Conservation (phyloP, 495 filamentous ascomycete genomes). For the Daldinia grandis region DNA sequence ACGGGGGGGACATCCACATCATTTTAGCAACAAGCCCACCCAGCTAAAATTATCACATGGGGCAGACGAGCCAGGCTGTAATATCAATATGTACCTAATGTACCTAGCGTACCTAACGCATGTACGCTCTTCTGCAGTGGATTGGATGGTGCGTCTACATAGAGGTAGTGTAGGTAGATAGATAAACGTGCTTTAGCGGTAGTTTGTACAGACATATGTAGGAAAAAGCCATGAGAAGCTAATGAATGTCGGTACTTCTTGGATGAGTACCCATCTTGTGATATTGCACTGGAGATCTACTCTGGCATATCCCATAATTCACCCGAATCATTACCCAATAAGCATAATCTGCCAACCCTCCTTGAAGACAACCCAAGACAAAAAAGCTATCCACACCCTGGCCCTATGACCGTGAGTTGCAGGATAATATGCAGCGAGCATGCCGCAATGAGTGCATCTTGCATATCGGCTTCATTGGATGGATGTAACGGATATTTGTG, state of each 20-base stretch:
- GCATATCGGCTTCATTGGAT: constrained; percentile 44
- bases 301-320: constrained; percentile 42
- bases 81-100: neutral
- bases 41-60: constrained; percentile 38
- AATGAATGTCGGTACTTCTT: constrained; percentile 30
- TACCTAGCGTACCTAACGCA: too few species aligned
- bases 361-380: neutral
- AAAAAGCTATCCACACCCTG: constrained; percentile 36
- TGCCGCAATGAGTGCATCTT: constrained; percentile 45
- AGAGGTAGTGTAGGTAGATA: too few species aligned
- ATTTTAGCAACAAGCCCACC: constrained; percentile 26
- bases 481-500: constrained; percentile 42
- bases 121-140: constrained; percentile 26
- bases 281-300: constrained; percentile 34
- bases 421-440: constrained; percentile 37
- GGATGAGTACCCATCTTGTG: constrained; percentile 2
- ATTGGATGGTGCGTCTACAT: constrained; percentile 20
- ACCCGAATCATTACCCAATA: constrained; percentile 43
- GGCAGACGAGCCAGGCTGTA: neutral
- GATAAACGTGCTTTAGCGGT: constrained; percentile 42
- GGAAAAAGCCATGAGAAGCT: constrained; percentile 30
- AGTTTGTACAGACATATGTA: too few species aligned
- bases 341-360: constrained; percentile 30
- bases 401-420: constrained; percentile 44
- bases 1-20: constrained; percentile 27